phyloP scores from a whole-genome alignment of 768 basidiomycete species.

The Suillus fuscotomentosus region DNA sequence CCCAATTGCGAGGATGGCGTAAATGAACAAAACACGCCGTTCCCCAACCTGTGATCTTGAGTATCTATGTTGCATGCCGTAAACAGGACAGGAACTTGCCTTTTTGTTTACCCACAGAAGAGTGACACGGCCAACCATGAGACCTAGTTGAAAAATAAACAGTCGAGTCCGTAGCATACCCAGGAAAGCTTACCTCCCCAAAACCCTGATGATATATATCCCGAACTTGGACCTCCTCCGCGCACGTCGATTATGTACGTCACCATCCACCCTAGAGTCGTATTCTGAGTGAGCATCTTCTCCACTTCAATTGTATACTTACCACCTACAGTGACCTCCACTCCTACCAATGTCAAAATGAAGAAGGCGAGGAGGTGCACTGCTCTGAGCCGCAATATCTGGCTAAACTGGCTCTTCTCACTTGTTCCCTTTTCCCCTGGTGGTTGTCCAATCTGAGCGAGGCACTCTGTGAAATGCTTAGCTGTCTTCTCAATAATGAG shows the following conservation, averaged over 20 bases:
- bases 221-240: slow-evolving; percentile 41
- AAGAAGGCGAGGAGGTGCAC: slow-evolving; percentile 49
- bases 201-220: slow-evolving; percentile 47
- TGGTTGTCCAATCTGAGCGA: slow-evolving; percentile 34
- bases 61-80: not conserved
- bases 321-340: slow-evolving; percentile 54
- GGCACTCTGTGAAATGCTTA: slow-evolving; percentile 32
- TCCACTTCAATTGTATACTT: not conserved
- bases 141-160: slow-evolving; percentile 12
- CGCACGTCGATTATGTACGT: slow-evolving; percentile 50
- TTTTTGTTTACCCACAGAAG: slow-evolving; percentile 28
- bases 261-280: slow-evolving; percentile 59
- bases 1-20: slow-evolving; percentile 34
- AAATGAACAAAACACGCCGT: slow-evolving; percentile 26
- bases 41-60: slow-evolving; percentile 27
- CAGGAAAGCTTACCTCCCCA: slow-evolving; percentile 20
- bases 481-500: not conserved
- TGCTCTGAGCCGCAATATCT: slow-evolving; percentile 40
- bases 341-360: slow-evolving; percentile 46
- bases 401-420: slow-evolving; percentile 41
- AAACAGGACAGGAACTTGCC: slow-evolving; percentile 9
- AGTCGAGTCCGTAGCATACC: not conserved
- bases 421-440: slow-evolving; percentile 19
- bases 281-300: not conserved
- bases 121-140: slow-evolving; percentile 29